Conservation (phyloP, 2,329 filamentous ascomycete species). For the Cytospora schulzeri region DNA sequence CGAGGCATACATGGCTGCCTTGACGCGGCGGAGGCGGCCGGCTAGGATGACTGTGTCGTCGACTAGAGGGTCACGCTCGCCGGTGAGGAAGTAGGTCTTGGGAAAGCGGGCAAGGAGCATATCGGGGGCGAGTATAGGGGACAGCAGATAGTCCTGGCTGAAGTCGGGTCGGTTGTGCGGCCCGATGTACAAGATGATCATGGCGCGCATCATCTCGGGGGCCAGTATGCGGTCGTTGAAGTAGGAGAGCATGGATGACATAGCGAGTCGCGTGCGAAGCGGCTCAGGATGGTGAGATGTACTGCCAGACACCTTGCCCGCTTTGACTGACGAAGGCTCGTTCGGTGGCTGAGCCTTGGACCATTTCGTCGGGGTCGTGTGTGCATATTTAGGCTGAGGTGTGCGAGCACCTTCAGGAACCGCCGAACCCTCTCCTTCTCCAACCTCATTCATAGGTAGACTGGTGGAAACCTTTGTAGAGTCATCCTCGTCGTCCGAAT, state of each 20-base stretch:
- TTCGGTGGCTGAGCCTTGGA: slow-evolving; percentile 22
- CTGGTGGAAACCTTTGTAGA: slow-evolving; percentile 34
- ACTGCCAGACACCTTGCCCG: slow-evolving; percentile 27
- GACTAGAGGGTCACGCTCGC: slow-evolving; percentile 91
- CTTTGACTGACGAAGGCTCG: slow-evolving; percentile 29
- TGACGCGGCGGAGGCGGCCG: slow-evolving; percentile 81
- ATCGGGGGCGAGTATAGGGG: slow-evolving; percentile 87
- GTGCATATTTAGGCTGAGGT: slow-evolving; percentile 54
- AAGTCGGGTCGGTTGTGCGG: slow-evolving; percentile 94
- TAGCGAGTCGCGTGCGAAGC: slow-evolving; percentile 84
- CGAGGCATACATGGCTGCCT: slow-evolving; percentile 54
- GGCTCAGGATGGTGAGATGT: slow-evolving; percentile 57
- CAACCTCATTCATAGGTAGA: slow-evolving; percentile 27
- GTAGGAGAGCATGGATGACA: slow-evolving; percentile 96
- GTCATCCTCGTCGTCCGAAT: slow-evolving; percentile 73
- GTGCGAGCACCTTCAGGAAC: slow-evolving; percentile 34
- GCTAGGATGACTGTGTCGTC: slow-evolving; percentile 98
- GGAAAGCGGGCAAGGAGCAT: slow-evolving; percentile 82
- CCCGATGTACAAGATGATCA: slow-evolving; percentile 97
- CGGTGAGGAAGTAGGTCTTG: slow-evolving; percentile 91
- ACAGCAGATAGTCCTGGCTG: slow-evolving; percentile 85
- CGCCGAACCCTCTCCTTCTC: slow-evolving; percentile 27
- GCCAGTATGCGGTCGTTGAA: slow-evolving; percentile 94
- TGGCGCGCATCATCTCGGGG: slow-evolving; percentile 97
- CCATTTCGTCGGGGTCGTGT: slow-evolving; percentile 47